These are phyloP conservation scores for Vicia sativa DNA, from an alignment of 306 rosid genomes.

Conservation along the genomic window DNA sequence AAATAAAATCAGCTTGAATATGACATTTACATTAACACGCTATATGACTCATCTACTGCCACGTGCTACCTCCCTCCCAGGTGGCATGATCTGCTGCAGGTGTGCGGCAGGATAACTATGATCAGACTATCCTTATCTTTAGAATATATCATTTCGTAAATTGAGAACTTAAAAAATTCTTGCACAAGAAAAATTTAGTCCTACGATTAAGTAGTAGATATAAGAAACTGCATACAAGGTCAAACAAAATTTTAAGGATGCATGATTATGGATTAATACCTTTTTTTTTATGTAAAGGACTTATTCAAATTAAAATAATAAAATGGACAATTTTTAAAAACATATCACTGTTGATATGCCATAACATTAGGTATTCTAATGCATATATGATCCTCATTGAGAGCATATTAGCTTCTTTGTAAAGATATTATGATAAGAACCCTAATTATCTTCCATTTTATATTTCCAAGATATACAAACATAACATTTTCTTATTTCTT, in stretches of 20 bases:
- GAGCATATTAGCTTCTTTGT: background rate
- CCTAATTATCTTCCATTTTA: background rate
- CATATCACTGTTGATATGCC: background rate
- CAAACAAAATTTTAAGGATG: no score
- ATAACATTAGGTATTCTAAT: background rate
- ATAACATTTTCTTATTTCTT: background rate
- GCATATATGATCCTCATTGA: background rate
- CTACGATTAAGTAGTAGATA: background rate
- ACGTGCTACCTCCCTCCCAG: constrained; percentile 8
- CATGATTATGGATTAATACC: no score
- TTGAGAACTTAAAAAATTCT: background rate
- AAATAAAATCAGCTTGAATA: no score
- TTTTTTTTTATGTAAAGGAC: no score
- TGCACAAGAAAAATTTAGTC: background rate
- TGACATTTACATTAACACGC: constrained; percentile 2
- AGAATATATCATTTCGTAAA: background rate
- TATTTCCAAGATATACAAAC: background rate
- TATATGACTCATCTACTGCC: background rate
- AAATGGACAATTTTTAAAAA: no score
- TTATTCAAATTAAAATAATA: no score
- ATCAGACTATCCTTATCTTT: background rate
- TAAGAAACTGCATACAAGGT: no score
- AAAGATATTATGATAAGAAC: background rate
- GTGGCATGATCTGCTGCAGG: background rate
- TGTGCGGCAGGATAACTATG: background rate